phyloP scores from a whole-genome alignment of 2,329 filamentous ascomycete species.

The Gnomoniopsis sp. region DNA sequence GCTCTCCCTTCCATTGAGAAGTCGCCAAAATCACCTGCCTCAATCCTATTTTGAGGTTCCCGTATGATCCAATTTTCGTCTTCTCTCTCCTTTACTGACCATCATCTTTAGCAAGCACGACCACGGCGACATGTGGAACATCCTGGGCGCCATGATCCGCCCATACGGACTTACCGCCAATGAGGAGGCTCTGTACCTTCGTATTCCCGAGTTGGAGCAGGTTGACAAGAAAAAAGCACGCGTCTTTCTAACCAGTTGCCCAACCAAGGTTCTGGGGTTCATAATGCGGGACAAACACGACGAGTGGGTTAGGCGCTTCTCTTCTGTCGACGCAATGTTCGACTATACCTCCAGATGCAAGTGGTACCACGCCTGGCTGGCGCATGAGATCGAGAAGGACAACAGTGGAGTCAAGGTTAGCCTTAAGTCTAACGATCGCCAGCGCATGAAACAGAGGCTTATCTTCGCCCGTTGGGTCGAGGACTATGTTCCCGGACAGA shows the following conservation, averaged over 20 bases:
- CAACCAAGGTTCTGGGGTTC: constrained; percentile 55
- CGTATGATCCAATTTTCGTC: neutral
- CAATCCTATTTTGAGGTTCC: neutral
- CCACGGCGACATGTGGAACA: constrained; percentile 69
- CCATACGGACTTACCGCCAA: constrained; percentile 64
- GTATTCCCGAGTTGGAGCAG: constrained; percentile 65
- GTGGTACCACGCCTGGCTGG: constrained; percentile 49
- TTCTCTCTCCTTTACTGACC: neutral
- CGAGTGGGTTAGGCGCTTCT: constrained; percentile 55
- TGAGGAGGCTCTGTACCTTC: constrained; percentile 60
- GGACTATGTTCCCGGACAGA: constrained; percentile 57
- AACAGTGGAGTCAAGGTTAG: constrained; percentile 29
- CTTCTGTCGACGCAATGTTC: constrained; percentile 53
- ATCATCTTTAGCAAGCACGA: constrained; percentile 44
- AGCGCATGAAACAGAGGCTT: constrained; percentile 50
- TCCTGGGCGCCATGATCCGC: constrained; percentile 61
- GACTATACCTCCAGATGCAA: constrained; percentile 56
- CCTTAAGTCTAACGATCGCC: constrained; percentile 53
- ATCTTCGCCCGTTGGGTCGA: constrained; percentile 60
- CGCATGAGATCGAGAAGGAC: constrained; percentile 13
- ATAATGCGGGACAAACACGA: constrained; percentile 47
- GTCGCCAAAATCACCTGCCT: too few species aligned
- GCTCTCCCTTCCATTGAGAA: too few species aligned
- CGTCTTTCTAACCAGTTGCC: constrained; percentile 58
- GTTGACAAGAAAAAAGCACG: constrained; percentile 53